phyloP scores from a whole-genome alignment of 2,329 filamentous ascomycete species.

The Colletotrichum musae region DNA sequence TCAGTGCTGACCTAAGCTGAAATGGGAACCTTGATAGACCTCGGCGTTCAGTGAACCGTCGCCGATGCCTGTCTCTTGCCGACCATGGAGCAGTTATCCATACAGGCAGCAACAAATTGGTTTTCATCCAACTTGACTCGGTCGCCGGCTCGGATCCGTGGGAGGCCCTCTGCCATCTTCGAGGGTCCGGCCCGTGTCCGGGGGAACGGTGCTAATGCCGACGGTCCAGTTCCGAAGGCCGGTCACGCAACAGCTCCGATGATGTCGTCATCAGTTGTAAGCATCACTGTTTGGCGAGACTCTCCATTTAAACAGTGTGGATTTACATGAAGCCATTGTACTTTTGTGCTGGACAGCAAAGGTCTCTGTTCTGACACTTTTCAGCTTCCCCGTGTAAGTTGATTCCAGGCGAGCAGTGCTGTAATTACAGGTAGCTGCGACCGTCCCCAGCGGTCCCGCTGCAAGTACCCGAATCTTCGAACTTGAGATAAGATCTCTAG shows the following conservation, averaged over 20 bases:
- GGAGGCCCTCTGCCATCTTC: background rate
- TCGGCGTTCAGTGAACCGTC: slow-evolving; percentile 25
- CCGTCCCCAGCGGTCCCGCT: background rate
- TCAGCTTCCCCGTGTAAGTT: too few species aligned
- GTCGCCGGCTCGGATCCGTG: slow-evolving; percentile 11
- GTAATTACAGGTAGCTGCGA: background rate
- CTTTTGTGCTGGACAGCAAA: too few species aligned
- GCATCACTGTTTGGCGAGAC: background rate
- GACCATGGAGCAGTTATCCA: slow-evolving; percentile 14
- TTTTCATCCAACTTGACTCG: background rate
- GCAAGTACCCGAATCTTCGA: too few species aligned
- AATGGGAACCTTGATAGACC: slow-evolving; percentile 35
- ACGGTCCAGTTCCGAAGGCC: background rate
- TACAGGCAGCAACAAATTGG: background rate
- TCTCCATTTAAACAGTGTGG: background rate
- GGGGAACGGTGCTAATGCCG: slow-evolving; percentile 1
- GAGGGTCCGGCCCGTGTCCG: slow-evolving; percentile 17
- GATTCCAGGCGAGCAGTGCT: too few species aligned
- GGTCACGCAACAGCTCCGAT: slow-evolving; percentile 28
- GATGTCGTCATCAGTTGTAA: slow-evolving; percentile 29
- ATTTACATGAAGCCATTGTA: too few species aligned
- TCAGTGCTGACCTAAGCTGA: slow-evolving; percentile 38
- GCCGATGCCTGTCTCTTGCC: slow-evolving; percentile 15
- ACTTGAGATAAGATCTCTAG: background rate
- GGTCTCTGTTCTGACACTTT: too few species aligned